Conservation (phyloP, 2,329 filamentous ascomycete species). For the Cadophora malorum region DNA sequence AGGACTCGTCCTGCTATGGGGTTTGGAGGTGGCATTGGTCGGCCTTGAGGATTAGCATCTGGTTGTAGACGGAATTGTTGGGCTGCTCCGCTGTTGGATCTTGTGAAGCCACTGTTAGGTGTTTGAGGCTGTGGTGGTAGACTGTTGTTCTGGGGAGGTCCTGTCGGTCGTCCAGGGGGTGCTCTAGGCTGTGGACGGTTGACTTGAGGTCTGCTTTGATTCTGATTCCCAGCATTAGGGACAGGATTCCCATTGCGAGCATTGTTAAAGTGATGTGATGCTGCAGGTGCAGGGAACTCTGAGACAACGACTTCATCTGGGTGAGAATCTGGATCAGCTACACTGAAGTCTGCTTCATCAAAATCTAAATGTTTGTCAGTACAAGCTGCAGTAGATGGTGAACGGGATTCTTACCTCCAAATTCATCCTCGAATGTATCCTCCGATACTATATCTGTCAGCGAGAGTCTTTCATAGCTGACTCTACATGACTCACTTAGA, state of each 20-base stretch:
- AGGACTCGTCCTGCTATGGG: constrained; percentile 38
- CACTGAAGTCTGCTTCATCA: constrained; percentile 78
- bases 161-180: constrained; percentile 41
- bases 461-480: constrained; percentile 41
- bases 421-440: constrained; percentile 56
- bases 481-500: constrained; percentile 31
- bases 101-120: constrained; percentile 41
- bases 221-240: constrained; percentile 29
- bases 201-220: constrained; percentile 43
- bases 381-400: constrained; percentile 39
- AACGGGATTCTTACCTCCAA: constrained; percentile 57
- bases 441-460: constrained; percentile 47
- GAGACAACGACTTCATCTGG: constrained; percentile 77
- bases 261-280: constrained; percentile 36
- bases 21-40: constrained; percentile 29
- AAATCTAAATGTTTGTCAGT: constrained; percentile 61
- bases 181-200: constrained; percentile 38
- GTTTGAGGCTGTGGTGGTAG: constrained; percentile 41
- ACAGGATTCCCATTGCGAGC: constrained; percentile 29
- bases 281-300: constrained; percentile 33
- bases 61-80: constrained; percentile 32
- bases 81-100: constrained; percentile 37
- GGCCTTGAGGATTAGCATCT: constrained; percentile 26
- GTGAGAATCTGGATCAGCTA: constrained; percentile 67
- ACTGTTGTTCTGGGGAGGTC: constrained; percentile 26